Evolutionary conservation across 192 early-diverging fungal genomes (phyloP).

Genomic region (Podochytrium sp.): DNA sequence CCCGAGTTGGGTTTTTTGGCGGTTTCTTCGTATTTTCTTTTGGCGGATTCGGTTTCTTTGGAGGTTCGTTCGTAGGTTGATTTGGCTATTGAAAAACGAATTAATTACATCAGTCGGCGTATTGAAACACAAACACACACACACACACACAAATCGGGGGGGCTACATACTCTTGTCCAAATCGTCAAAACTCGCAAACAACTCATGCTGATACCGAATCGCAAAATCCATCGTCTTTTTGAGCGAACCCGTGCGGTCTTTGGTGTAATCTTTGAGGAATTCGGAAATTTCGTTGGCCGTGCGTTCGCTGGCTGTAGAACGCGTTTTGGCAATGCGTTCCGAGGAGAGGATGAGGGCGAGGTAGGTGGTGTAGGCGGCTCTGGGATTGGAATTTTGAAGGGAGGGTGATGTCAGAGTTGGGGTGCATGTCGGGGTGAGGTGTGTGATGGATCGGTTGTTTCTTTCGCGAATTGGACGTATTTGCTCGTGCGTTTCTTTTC

Average conservation of each 20-base stretch:
- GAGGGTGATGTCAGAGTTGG: background rate
- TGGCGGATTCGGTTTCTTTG: conserved; percentile 46
- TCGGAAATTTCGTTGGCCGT: conserved; percentile 44
- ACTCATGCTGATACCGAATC: conserved; percentile 49
- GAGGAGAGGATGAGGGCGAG: conserved; percentile 40
- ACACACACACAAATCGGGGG: background rate
- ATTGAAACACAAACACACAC: too few species aligned
- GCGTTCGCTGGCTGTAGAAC: conserved; percentile 34
- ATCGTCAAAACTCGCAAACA: conserved; percentile 49
- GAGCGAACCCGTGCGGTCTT: conserved; percentile 28
- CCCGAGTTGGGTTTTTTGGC: conserved; percentile 50
- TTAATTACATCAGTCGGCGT: background rate
- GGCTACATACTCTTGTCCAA: conserved; percentile 42
- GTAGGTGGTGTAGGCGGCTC: conserved; percentile 43
- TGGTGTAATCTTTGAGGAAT: conserved; percentile 44
- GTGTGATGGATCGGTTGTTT: too few species aligned
- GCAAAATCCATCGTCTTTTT: conserved; percentile 41
- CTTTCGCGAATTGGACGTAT: too few species aligned
- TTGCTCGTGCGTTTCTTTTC: too few species aligned
- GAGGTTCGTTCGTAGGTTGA: conserved; percentile 49
- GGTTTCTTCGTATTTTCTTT: conserved; percentile 52
- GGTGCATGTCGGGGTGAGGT: too few species aligned
- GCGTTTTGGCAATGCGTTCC: conserved; percentile 37
- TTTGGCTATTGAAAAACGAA: conserved; percentile 12
- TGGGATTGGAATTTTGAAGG: background rate